Evolutionary conservation across 805 yeast genomes (phyloP), one percentile per base, ranked within the genome.

Genomic region (Scheffersomyces ergatensis): DNA sequence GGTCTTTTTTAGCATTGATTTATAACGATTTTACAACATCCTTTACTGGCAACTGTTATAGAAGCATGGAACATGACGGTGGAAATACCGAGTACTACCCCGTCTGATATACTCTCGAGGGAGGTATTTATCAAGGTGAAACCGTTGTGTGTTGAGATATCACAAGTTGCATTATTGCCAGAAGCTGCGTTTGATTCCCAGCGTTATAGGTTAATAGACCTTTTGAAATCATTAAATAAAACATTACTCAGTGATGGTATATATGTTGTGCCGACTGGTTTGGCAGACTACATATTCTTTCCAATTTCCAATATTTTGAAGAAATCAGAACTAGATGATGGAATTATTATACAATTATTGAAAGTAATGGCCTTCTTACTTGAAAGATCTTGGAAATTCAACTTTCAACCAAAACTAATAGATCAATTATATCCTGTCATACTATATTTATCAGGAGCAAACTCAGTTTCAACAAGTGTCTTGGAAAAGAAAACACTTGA

Each of bases 221-320:
- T 44, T 14, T 34, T 42, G 9, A 39, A 21, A 20, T 35, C 46
- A 27, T 33, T 42, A 19, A 19, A 16, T 8, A 35, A 26, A 24
- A 30, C 15, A 11, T 32, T 35, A 24, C 15, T 14, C 1, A 30
- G 37, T 34, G 24, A 29, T 7, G 14, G 18, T 5, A 30, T 37
- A 2, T 67, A 64, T 42, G 34, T 46, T 2, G 34, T 69, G 2
- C 53, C 67, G 2, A 40, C 58, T 3, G 63, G 57, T 15, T 39
- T 70, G 8, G 74, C 72, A 0, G 74, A 69, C 51, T 69, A 69
- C 43, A 52, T 70, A 2, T 70, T 70, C 44, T 65, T 63, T 37
- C 76, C 76, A 2, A 25, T 69, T 13, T 55, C 72, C 4, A 54
- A 48, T 34, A 45, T 66, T 23, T 45, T 70, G 17, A 62, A 65